Percentiles rank a stretch among this genome's conserved stretches.
phyloP scores from a whole-genome alignment of 164 flowering plant genomes.

The Malania oleifera region DNA sequence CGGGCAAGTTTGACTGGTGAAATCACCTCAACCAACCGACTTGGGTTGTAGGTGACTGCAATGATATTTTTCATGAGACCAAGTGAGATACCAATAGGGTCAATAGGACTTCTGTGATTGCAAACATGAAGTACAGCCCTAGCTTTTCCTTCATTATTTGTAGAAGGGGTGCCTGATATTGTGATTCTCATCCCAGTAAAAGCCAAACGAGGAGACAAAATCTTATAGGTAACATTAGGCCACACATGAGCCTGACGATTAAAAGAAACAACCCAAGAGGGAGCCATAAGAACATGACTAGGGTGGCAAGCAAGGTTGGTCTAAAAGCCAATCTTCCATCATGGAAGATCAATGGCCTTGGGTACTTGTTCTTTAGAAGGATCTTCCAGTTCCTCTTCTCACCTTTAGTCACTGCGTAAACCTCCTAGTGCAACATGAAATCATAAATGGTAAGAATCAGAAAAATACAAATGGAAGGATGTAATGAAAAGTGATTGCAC shows the following conservation, averaged over 20 bases:
- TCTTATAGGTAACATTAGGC: conserved; percentile 22
- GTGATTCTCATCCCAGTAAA: conserved; percentile 22
- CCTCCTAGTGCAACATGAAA: conserved; percentile 26
- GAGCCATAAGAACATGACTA: conserved; percentile 49
- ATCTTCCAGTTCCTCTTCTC: conserved; percentile 28
- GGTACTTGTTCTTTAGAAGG: conserved; percentile 41
- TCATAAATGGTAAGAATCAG: no score
- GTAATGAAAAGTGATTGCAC: no score
- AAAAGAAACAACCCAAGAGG: conserved; percentile 41
- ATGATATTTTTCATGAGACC: conserved; percentile 8
- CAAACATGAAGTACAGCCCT: conserved; percentile 14
- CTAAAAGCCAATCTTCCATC: conserved; percentile 56
- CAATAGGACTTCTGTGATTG: conserved; percentile 21
- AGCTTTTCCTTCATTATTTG: neutral
- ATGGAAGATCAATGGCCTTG: conserved; percentile 58
- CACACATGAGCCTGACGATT: conserved; percentile 18
- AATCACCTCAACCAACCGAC: conserved; percentile 4
- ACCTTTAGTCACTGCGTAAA: conserved; percentile 29
- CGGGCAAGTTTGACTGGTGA: conserved; percentile 14
- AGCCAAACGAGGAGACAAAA: conserved; percentile 12
- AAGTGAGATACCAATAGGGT: conserved; percentile 9
- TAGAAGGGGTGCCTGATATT: neutral
- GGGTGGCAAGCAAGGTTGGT: conserved; percentile 36
- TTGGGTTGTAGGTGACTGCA: conserved; percentile 20
- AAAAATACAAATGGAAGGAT: neutral